These are phyloP conservation scores for Centella asiatica DNA, from an alignment of 129 eudicot species.

Conservation along the genomic window DNA sequence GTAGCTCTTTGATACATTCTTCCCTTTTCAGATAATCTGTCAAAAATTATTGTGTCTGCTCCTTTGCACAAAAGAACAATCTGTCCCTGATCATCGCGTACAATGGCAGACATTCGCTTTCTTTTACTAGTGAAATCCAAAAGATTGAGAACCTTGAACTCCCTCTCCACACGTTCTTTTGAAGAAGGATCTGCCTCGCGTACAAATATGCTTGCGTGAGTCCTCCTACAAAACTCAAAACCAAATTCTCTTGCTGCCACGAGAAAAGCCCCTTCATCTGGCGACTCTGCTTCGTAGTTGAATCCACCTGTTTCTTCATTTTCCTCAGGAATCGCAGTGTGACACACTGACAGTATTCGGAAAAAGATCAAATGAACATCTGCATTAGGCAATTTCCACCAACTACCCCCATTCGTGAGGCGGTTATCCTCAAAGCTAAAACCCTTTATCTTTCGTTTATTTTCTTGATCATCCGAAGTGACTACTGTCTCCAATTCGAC, in stretches of 20 bases:
- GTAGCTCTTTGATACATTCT: constrained; percentile 4
- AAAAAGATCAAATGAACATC: constrained; percentile 36
- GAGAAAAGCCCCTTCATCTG: constrained; percentile 57
- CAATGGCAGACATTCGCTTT: constrained; percentile 15
- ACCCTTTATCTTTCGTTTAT: constrained; percentile 29
- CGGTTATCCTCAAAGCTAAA: constrained; percentile 51
- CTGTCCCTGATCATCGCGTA: constrained; percentile 6
- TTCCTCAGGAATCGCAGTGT: constrained; percentile 51
- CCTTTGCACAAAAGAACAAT: constrained; percentile 11
- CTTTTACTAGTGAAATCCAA: constrained; percentile 13
- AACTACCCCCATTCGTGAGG: constrained; percentile 35
- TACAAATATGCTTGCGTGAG: constrained; percentile 50
- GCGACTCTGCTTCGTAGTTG: constrained; percentile 57
- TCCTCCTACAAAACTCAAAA: constrained; percentile 44
- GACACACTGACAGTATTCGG: constrained; percentile 59
- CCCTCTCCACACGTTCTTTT: constrained; percentile 44
- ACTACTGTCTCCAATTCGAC: constrained; percentile 30
- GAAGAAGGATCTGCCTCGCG: constrained; percentile 35
- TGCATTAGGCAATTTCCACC: constrained; percentile 35
- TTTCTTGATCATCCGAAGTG: constrained; percentile 23
- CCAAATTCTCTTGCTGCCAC: constrained; percentile 64
- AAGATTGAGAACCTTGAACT: constrained; percentile 11
- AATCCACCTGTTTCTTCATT: constrained; percentile 34
- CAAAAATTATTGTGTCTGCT: constrained; percentile 10
- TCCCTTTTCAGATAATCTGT: constrained; percentile 4